These are phyloP conservation scores for Debaryomycetaceae sp. DNA, from an alignment of 1,139 yeast genomes.

Conservation along the genomic window DNA sequence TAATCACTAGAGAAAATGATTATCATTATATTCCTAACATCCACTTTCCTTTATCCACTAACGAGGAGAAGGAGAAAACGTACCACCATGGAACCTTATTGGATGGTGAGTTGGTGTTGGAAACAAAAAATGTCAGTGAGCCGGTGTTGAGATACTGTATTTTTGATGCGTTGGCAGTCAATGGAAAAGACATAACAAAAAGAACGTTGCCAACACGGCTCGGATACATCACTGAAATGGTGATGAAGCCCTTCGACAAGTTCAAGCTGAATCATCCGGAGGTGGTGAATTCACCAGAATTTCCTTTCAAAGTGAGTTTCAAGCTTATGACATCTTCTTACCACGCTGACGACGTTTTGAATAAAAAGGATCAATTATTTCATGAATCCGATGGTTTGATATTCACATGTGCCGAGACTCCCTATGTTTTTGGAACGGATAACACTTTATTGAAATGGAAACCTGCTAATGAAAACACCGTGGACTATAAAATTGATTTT, in stretches of 20 bases:
- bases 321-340: constrained; percentile 85
- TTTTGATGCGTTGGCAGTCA: constrained; percentile 87
- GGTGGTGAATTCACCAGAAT: constrained; percentile 58
- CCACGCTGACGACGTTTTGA: constrained; percentile 72
- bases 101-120: constrained; percentile 85
- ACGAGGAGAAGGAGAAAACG: constrained; percentile 48
- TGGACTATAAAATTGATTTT: constrained; percentile 77
- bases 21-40: constrained; percentile 77
- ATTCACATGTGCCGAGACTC: constrained; percentile 86
- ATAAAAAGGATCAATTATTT: constrained; percentile 66
- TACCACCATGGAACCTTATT: constrained; percentile 84
- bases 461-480: constrained; percentile 91
- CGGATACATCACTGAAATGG: constrained; percentile 81
- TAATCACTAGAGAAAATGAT: constrained; percentile 83
- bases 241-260: constrained; percentile 76
- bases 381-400: constrained; percentile 94
- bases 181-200: constrained; percentile 66
- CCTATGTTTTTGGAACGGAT: constrained; percentile 88
- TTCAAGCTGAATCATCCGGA: constrained; percentile 69
- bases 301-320: constrained; percentile 82
- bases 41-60: constrained; percentile 65
- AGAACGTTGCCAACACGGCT: constrained; percentile 75
- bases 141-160: constrained; percentile 67
- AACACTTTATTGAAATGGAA: constrained; percentile 86
- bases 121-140: constrained; percentile 46